Conservation (phyloP, 1,284 basidiomycete species). For the Malassezia vespertilionis region DNA sequence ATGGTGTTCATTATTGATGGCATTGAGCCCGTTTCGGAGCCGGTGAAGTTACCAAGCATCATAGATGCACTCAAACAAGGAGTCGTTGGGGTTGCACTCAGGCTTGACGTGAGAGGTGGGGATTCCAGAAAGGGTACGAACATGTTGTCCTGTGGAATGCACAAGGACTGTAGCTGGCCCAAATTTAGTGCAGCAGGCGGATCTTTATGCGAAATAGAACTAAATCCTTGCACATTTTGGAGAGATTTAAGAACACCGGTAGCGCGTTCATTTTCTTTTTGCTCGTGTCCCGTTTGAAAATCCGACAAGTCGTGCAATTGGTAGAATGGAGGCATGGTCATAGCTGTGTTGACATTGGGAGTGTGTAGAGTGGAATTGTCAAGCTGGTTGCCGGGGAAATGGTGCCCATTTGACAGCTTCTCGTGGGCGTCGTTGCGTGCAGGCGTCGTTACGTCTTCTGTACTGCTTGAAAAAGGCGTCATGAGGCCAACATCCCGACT, state of each 20-base stretch:
- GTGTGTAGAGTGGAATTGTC: background rate
- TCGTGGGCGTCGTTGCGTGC: background rate
- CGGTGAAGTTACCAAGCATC: too few species aligned
- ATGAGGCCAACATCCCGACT: background rate
- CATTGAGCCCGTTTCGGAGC: too few species aligned
- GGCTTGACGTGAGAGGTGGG: background rate
- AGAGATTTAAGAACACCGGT: constrained; percentile 1
- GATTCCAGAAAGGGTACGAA: constrained; percentile 1
- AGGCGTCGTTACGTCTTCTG: background rate
- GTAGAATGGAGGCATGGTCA: background rate
- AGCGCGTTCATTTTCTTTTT: background rate
- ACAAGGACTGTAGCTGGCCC: background rate
- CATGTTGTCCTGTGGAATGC: background rate
- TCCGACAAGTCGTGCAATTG: background rate
- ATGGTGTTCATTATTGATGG: too few species aligned
- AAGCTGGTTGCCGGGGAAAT: background rate
- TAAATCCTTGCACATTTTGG: constrained; percentile 14
- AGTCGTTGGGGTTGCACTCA: constrained; percentile 1
- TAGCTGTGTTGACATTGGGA: background rate
- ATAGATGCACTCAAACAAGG: background rate
- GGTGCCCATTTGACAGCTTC: background rate
- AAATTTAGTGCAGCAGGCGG: constrained; percentile 10
- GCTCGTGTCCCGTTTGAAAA: background rate
- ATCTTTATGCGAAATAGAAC: constrained; percentile 6
- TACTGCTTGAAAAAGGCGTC: background rate